These are phyloP conservation scores for Pelagomonas calceolata DNA, from an alignment of 108 stramenopile genomes.

Conservation along the genomic window DNA sequence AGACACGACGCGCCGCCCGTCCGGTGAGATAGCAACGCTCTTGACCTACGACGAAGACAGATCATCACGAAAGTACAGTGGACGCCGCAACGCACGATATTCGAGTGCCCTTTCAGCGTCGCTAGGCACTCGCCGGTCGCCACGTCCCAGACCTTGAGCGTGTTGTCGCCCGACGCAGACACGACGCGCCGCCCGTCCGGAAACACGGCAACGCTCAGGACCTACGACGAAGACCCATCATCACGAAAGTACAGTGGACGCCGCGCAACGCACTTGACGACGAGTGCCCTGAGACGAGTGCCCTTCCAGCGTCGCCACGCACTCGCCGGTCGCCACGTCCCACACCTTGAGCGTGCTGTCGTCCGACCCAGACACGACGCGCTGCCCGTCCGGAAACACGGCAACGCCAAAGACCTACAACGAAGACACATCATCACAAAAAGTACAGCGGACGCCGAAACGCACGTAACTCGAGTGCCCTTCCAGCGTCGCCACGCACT, in stretches of 20 bases:
- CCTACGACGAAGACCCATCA: not conserved
- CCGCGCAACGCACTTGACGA: no score
- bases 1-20: not conserved
- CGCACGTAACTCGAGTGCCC: no score
- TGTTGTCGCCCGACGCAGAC: not conserved
- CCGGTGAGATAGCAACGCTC: not conserved
- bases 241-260: no score
- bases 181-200: not conserved
- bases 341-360: constrained; percentile 44
- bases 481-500: no score
- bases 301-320: constrained; percentile 10
- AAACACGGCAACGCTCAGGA: not conserved
- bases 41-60: no score
- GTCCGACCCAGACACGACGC: constrained; percentile 24
- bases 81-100: no score
- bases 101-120: not conserved
- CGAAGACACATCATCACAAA: no score
- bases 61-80: no score
- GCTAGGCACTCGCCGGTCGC: not conserved
- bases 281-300: no score
- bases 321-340: constrained; percentile 21
- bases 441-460: no score
- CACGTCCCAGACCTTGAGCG: not conserved
- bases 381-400: not conserved
- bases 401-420: not conserved